Percentiles rank a stretch among this genome's conserved stretches.
Conservation (phyloP, 2,329 filamentous ascomycete species). For the Cytospora piceae region DNA sequence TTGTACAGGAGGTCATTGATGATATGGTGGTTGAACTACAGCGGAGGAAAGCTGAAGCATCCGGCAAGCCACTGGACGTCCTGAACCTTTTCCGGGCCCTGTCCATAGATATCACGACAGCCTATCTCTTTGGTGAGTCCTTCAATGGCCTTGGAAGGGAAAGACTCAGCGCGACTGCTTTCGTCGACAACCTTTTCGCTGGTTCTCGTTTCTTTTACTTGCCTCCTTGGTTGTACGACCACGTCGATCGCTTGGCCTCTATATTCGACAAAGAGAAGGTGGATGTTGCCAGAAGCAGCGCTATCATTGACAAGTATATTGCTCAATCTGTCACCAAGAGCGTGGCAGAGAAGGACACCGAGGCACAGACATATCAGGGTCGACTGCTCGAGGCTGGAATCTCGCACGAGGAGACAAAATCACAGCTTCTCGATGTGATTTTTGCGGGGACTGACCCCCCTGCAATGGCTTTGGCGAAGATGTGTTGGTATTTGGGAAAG, state of each 20-base stretch:
- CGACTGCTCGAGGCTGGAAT: slow-evolving; percentile 50
- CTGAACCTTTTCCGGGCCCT: slow-evolving; percentile 53
- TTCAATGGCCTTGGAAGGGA: slow-evolving; percentile 40
- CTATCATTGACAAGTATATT: slow-evolving; percentile 1
- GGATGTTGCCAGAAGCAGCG: slow-evolving; percentile 29
- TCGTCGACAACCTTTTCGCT: slow-evolving; percentile 59
- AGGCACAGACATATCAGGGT: slow-evolving; percentile 51
- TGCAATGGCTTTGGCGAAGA: slow-evolving; percentile 53
- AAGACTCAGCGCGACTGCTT: slow-evolving; percentile 34
- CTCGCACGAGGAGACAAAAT: slow-evolving; percentile 47
- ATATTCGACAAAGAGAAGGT: slow-evolving; percentile 39
- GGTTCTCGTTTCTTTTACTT: slow-evolving; percentile 57
- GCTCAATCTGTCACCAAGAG: slow-evolving; percentile 33
- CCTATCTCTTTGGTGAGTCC: slow-evolving; percentile 55
- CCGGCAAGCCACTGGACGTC: slow-evolving; percentile 45
- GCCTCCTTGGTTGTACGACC: slow-evolving; percentile 37
- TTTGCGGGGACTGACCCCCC: slow-evolving; percentile 60
- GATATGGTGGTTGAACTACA: slow-evolving; percentile 40
- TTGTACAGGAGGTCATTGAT: slow-evolving; percentile 41
- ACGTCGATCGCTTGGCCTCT: slow-evolving; percentile 45
- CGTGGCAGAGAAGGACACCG: slow-evolving; percentile 40
- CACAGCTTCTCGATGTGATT: slow-evolving; percentile 57
- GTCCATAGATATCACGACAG: slow-evolving; percentile 57
- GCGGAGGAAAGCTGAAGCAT: slow-evolving; percentile 36
- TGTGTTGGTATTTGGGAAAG: slow-evolving; percentile 49